Conservation (phyloP, 2,329 filamentous ascomycete genomes). For the Pseudopyricularia cyperi region DNA sequence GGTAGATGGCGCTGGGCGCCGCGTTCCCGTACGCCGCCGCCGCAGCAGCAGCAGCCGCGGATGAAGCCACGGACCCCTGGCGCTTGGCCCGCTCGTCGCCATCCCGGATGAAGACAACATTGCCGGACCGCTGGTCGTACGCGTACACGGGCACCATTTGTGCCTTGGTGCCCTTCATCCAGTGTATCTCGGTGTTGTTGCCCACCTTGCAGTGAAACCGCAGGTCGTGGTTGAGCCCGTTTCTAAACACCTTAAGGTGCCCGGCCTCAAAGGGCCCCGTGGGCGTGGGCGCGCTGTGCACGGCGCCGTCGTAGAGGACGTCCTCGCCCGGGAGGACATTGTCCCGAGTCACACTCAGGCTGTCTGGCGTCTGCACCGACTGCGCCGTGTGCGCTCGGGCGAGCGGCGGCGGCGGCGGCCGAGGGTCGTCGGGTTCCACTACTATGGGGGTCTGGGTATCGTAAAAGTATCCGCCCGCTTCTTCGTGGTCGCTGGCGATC, state of each 20-base stretch:
- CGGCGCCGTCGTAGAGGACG: conserved; percentile 13
- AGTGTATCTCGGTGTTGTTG: conserved; percentile 14
- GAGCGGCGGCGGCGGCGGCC: not conserved
- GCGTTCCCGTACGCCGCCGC: not conserved
- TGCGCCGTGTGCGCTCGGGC: conserved; percentile 1
- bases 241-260: conserved; percentile 15
- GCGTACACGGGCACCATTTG: conserved; percentile 15
- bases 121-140: conserved; percentile 13
- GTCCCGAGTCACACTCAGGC: conserved; percentile 12
- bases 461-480: not conserved
- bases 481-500: not conserved
- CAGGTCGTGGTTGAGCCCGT: conserved; percentile 12
- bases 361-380: conserved; percentile 9
- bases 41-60: too few relatives aligned
- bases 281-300: conserved; percentile 11
- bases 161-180: conserved; percentile 15
- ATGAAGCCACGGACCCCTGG: conserved; percentile 5
- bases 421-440: conserved; percentile 6
- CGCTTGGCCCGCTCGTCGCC: conserved; percentile 9
- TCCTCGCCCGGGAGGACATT: conserved; percentile 16
- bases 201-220: conserved; percentile 14
- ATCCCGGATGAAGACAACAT: conserved; percentile 14
- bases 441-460: conserved; percentile 14
- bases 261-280: conserved; percentile 11
- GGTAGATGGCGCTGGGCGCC: conserved; percentile 14